Evolutionary conservation across 306 rosid species (phyloP), one percentile per base, ranked within the genome.

Genomic region (Vigna radiata): DNA sequence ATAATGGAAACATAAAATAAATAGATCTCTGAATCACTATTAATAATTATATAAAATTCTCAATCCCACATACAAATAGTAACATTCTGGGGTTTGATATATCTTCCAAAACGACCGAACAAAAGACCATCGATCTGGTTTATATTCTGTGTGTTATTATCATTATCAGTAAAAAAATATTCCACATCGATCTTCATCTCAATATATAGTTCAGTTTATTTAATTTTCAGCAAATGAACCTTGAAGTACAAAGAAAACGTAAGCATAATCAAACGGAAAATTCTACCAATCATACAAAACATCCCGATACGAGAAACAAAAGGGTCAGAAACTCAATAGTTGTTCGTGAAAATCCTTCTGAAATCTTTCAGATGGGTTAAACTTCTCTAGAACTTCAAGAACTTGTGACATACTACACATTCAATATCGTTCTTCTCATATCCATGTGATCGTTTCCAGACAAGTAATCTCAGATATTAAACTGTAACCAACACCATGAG

Each of bases 221-320:
- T 29, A 29, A 29, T 10, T 53, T 78, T 14, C 41, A 58, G 37
- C 58, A 46, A 14, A 48, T 8, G 52, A 41, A 41, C 25, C n/a
- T 60, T 25, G n/a, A 37, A 79, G 52, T 55, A 55, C 23, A 11
- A 52, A 76, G 17, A 55, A 77, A 16, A 44, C 46, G 33, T 15
- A 39, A 41, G 41, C 60, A 25, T 18, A 72, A 54, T 59, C 49
- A 17, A 61, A 69, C 56, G 11, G 53, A 13, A 9, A 21, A 59
- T 5, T 12, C 2, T 27, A 5, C 18, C 13, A 13, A 27, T 13
- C 65, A 59, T 5, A 59, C 1, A 1, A 3, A 3, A 25, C 27
- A 25, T 25, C 27, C 27, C 27, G 2, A 3, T 9, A 21, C 7
- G 8, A 11, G 8, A 36, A 6, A 33, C 6, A 36, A 3, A 4